Evolutionary conservation across 2,329 filamentous ascomycete species (phyloP), one percentile per base, ranked within the genome.

Genomic region (Cladobotryum protrusum): DNA sequence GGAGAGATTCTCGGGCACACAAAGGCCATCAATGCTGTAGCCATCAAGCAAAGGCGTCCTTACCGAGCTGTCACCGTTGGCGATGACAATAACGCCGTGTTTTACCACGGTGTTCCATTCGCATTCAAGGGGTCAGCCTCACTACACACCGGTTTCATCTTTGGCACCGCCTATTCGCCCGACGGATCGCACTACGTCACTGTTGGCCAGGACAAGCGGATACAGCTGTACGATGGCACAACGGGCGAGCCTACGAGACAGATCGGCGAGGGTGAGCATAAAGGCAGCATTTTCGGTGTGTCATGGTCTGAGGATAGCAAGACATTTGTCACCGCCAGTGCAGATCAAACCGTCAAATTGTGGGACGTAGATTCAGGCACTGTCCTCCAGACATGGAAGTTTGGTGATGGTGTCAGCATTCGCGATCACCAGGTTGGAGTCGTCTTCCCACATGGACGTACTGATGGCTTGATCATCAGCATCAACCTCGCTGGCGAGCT

Each of bases 201-300:
- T 47, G 92, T 96, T 2, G 92, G 93, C 35, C 89, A 87, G n/a
- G 93, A 99, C 69, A 85, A 85, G 65, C 83, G 82, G 63, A 96
- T 99, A 57, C 95, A 93, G 76, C 74, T 99, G 9, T 99, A 96
- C 65, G 90, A 99, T 65, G 93, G 92, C 54, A 96, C 95, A 77
- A 96, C 90, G 14, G 93, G 93, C 29, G 90, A 96, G 64, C 78
- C 86, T 1, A 87, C 83, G 41, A 79, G 74, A 52, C 78, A 88
- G 58, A 85, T 99, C 59, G 87, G 86, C 9, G 85, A 92, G 57
- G 85, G 82, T n/a, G 84, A 83, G 57, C 93, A 99, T 67, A 92
- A 84, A 5, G 93, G 93, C 43, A 95, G 89, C 65, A 93, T 99
- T 52, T 95, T 96, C 63, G 85, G 86, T 18, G 83, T 97, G 5